Evolutionary conservation across 2,329 filamentous ascomycete species (phyloP).

Genomic region (Alternaria solani): DNA sequence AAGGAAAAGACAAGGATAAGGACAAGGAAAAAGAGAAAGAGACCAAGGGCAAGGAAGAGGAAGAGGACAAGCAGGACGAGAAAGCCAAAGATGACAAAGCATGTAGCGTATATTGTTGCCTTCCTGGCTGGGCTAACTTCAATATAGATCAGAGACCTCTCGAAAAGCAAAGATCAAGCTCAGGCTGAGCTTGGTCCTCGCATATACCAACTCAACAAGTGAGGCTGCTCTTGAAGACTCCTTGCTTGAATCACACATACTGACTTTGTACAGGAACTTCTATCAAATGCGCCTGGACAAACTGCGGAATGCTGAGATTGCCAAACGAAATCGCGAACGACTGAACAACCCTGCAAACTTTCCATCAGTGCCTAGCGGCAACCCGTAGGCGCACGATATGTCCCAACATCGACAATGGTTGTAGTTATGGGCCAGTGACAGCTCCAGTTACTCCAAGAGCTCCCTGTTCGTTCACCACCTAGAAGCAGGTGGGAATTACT

Average conservation of each 20-base stretch:
- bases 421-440: background rate
- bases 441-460: background rate
- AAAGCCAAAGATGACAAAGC: constrained; percentile 69
- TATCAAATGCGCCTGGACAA: constrained; percentile 85
- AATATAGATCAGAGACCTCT: constrained; percentile 56
- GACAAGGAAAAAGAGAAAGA: constrained; percentile 67
- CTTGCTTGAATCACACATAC: background rate
- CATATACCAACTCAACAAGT: constrained; percentile 86
- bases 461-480: constrained; percentile 8
- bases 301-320: constrained; percentile 77
- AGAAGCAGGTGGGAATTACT: constrained; percentile 21
- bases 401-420: constrained; percentile 2
- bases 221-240: constrained; percentile 20
- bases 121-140: constrained; percentile 14
- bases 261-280: constrained; percentile 68
- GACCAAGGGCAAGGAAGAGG: constrained; percentile 68
- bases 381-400: constrained; percentile 32
- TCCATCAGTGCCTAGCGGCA: constrained; percentile 79
- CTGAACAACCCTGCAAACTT: constrained; percentile 81
- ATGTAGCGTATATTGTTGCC: background rate
- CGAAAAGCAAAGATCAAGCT: constrained; percentile 56
- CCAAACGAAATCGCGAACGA: constrained; percentile 82
- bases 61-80: constrained; percentile 70
- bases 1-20: constrained; percentile 60
- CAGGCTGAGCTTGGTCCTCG: constrained; percentile 73